phyloP scores from a whole-genome alignment of 495 filamentous ascomycete genomes.

The Penicillium salamii region DNA sequence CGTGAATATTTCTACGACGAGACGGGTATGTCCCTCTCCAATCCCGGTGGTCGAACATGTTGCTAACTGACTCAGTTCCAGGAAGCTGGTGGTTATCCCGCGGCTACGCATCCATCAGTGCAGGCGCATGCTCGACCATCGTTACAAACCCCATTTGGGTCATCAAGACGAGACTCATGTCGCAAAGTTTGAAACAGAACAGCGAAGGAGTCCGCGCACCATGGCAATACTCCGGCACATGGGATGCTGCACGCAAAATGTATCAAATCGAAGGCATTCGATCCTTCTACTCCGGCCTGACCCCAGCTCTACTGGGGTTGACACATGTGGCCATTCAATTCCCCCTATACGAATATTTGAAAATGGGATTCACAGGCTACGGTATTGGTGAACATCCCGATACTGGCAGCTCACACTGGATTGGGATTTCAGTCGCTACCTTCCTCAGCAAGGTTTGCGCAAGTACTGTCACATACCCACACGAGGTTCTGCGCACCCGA shows the following conservation, averaged over 20 bases:
- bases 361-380: conserved; percentile 83
- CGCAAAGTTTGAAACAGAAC: conserved; percentile 59
- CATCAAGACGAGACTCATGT: conserved; percentile 97
- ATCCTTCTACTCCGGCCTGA: conserved; percentile 94
- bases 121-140: conserved; percentile 88
- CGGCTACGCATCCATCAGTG: conserved; percentile 77
- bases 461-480: conserved; percentile 93
- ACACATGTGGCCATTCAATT: conserved; percentile 98
- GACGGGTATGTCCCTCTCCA: conserved; percentile 51
- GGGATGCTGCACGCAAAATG: conserved; percentile 94
- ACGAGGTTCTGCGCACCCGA: conserved; percentile 89
- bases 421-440: conserved; percentile 81
- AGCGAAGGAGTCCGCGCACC: conserved; percentile 61
- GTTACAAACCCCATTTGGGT: conserved; percentile 99
- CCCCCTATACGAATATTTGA: conserved; percentile 91
- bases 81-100: conserved; percentile 61
- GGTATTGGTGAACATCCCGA: conserved; percentile 70
- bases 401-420: conserved; percentile 59
- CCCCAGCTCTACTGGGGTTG: conserved; percentile 86
- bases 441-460: conserved; percentile 93
- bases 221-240: conserved; percentile 85
- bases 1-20: conserved; percentile 68
- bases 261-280: conserved; percentile 80
- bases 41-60: not conserved
- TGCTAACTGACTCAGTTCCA: conserved; percentile 22